These are phyloP conservation scores for Boletus vermiculosoides DNA, from an alignment of 768 basidiomycete genomes.

Conservation along the genomic window DNA sequence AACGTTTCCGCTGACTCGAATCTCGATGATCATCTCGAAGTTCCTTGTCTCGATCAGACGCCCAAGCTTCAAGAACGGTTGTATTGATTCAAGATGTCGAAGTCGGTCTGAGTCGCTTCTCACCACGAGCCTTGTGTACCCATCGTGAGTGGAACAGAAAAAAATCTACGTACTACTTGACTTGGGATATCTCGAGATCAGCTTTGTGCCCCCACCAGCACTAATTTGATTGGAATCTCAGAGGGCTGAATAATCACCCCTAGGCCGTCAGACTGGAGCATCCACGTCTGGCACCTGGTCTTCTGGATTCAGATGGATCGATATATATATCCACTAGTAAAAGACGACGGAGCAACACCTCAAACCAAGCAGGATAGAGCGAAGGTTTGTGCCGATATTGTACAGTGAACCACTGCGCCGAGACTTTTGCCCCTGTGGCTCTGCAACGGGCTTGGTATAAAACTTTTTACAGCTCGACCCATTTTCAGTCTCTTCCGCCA, in stretches of 20 bases:
- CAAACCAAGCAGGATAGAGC: too few species aligned
- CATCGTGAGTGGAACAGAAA: neutral
- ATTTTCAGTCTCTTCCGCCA: neutral
- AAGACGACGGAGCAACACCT: neutral
- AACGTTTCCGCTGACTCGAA: too few species aligned
- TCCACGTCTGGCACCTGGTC: neutral
- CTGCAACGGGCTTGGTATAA: neutral
- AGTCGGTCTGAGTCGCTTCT: neutral
- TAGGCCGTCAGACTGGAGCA: neutral
- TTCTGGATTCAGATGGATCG: neutral
- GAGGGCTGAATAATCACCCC: neutral
- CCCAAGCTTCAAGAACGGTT: neutral
- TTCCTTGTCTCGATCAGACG: neutral
- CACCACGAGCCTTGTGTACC: neutral
- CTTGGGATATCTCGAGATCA: neutral
- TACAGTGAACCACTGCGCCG: neutral
- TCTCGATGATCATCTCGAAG: neutral
- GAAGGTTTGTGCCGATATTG: neutral
- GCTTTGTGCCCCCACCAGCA: neutral
- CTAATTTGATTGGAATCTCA: too few species aligned
- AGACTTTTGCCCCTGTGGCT: neutral
- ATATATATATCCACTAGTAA: neutral
- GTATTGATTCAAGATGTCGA: neutral
- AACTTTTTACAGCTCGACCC: neutral
- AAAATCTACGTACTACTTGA: neutral